Evolutionary conservation across 352 stramenopile species (phyloP), one percentile per base, ranked within the genome.

Genomic region (Albugo laibachii): DNA sequence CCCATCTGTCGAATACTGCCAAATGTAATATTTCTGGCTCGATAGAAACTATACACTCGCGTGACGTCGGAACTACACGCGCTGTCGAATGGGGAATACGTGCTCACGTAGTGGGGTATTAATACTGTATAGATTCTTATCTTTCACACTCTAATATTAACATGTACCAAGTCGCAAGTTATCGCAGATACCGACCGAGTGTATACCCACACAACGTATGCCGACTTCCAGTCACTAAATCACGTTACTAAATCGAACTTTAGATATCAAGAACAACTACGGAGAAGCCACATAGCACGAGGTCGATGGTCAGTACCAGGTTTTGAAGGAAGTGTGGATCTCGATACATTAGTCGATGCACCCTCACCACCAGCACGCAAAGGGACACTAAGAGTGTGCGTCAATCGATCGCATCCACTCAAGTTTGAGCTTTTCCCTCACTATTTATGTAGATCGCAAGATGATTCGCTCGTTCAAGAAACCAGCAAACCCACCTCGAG

Each of bases 341-440:
- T 87, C n/a, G 75, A 87, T 57, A 82, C 69, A 47, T 49, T 87
- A 19, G 52, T 87, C 36, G 70, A 83, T 50, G 75, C 75, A 18
- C 75, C 75, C 5, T 87, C 75, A 1, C 75, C 71, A 19, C 59
- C 65, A 1, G 38, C 52, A 31, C 24, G 24, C 24, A 31, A 31
- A 31, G 24, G 24, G 3, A 31, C 24, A 31, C 8, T 31, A 8
- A 3, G 24, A 31, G 24, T 31, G 24, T 31, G 24, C 24, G 24
- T 31, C n/a, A n/a, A n/a, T n/a, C n/a, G n/a, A n/a, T n/a, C n/a
- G n/a, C n/a, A n/a, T n/a, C n/a, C n/a, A n/a, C n/a, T n/a, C n/a
- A n/a, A n/a, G 24, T 10, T 31, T 31, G 3, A 31, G 24, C 24
- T 31, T 8, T 31, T 31, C 24, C n/a, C 24, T 31, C 24, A 31